phyloP scores from a whole-genome alignment of 2,329 filamentous ascomycete genomes.

The Fusarium goolgardi region DNA sequence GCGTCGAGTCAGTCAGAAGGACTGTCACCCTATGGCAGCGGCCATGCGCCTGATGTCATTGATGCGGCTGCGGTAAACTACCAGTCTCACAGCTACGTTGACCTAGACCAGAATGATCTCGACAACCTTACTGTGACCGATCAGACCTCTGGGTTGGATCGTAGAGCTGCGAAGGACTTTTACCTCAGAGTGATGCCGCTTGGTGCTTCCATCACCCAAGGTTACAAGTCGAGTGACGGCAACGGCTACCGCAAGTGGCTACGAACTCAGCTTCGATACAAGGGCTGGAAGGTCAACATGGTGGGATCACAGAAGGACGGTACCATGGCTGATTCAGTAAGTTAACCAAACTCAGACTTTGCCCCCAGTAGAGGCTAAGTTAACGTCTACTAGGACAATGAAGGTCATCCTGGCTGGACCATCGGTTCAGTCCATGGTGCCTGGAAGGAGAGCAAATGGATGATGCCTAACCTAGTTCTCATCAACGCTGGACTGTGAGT shows the following conservation, averaged over 20 bases:
- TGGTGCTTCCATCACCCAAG: slow-evolving; percentile 2
- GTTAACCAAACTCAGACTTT: rapidly evolving
- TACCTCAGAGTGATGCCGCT: slow-evolving; percentile 9
- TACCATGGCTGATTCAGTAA: background rate
- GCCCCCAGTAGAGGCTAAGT: rapidly evolving
- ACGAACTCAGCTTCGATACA: slow-evolving; percentile 2
- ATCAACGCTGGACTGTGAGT: slow-evolving; percentile 3
- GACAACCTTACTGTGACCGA: background rate
- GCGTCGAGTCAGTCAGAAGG: background rate
- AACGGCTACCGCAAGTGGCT: slow-evolving; percentile 9
- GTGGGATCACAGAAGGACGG: background rate
- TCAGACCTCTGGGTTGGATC: background rate
- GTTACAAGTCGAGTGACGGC: background rate
- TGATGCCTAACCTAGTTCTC: slow-evolving; percentile 4
- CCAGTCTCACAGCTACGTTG: background rate
- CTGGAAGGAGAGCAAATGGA: background rate
- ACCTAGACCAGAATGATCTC: background rate
- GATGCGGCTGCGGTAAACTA: background rate
- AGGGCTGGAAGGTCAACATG: slow-evolving; percentile 10
- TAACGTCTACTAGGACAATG: background rate
- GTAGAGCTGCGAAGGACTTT: slow-evolving; percentile 7
- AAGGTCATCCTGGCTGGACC: background rate
- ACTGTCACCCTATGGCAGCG: background rate
- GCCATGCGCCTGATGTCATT: background rate
- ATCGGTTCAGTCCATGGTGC: background rate